phyloP scores from a whole-genome alignment of 345 rosid genomes.

The Aegle marmelos region DNA sequence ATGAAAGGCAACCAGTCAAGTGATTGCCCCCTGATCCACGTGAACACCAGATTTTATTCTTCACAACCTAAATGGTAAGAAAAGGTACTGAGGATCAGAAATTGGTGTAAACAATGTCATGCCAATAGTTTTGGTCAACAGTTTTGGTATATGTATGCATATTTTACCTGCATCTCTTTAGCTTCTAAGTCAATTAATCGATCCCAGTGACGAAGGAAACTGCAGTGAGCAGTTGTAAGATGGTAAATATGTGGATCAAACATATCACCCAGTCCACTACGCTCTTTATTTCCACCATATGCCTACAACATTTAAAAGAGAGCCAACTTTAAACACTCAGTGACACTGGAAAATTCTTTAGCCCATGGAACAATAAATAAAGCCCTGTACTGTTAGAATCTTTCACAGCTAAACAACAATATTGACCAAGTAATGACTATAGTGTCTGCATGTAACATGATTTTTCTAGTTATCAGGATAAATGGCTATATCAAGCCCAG shows the following conservation, averaged over 20 bases:
- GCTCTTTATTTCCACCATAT: constrained; percentile 72
- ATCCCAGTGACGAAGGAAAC: constrained; percentile 78
- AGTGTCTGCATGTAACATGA: not conserved
- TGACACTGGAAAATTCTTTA: not conserved
- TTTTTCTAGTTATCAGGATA: not conserved
- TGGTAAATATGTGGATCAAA: constrained; percentile 67
- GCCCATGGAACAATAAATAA: not conserved
- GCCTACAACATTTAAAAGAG: constrained; percentile 51
- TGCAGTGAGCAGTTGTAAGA: constrained; percentile 58
- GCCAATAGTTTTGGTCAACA: not conserved
- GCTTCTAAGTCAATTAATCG: constrained; percentile 86
- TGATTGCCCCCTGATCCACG: constrained; percentile 36
- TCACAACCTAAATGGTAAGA: constrained; percentile 47
- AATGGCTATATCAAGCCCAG: not conserved
- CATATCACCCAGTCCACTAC: constrained; percentile 80
- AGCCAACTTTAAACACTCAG: constrained; percentile 1
- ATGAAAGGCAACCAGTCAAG: constrained; percentile 51
- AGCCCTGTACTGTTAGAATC: not conserved
- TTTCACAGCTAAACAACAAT: not conserved
- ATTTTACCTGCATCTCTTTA: constrained; percentile 72
- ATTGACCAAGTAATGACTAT: not conserved
- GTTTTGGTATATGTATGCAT: not conserved
- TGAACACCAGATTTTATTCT: constrained; percentile 57
- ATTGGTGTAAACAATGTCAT: not conserved
- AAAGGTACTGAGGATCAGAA: not conserved